phyloP scores from a whole-genome alignment of 441 rosid species.

The Syzygium syzygioides region DNA sequence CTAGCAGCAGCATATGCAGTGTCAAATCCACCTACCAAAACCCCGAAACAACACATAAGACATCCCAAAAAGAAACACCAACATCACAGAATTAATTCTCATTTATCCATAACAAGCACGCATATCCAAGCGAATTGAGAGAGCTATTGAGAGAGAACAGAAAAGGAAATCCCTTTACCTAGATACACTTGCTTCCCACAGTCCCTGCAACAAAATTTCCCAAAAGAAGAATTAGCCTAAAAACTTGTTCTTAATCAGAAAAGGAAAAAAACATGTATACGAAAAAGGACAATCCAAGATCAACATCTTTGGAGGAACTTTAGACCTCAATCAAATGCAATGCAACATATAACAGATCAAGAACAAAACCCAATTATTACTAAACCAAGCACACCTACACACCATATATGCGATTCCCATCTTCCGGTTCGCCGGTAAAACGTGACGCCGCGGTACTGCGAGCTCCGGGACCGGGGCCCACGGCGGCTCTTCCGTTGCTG shows the following conservation, averaged over 20 bases:
- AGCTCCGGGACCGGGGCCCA: constrained; percentile 67
- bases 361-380: neutral
- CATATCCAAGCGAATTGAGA: neutral
- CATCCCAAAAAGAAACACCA: neutral
- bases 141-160: neutral
- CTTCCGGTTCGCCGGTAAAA: constrained; percentile 73
- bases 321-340: neutral
- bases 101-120: neutral
- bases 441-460: constrained; percentile 71
- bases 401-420: constrained; percentile 84
- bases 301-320: neutral
- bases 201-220: constrained; percentile 34
- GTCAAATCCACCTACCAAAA: constrained; percentile 37
- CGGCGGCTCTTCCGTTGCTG: constrained; percentile 55
- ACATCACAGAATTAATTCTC: neutral
- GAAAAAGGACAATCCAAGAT: neutral
- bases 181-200: constrained; percentile 72
- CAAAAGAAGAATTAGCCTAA: neutral
- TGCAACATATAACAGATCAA: neutral
- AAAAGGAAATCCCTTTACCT: constrained; percentile 25
- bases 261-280: neutral
- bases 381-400: neutral
- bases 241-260: neutral
- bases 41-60: neutral
- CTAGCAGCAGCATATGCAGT: constrained; percentile 51